Percentiles rank a stretch among this genome's conserved stretches.
phyloP scores from a whole-genome alignment of 768 basidiomycete genomes.

The Lactifluus echinatus region DNA sequence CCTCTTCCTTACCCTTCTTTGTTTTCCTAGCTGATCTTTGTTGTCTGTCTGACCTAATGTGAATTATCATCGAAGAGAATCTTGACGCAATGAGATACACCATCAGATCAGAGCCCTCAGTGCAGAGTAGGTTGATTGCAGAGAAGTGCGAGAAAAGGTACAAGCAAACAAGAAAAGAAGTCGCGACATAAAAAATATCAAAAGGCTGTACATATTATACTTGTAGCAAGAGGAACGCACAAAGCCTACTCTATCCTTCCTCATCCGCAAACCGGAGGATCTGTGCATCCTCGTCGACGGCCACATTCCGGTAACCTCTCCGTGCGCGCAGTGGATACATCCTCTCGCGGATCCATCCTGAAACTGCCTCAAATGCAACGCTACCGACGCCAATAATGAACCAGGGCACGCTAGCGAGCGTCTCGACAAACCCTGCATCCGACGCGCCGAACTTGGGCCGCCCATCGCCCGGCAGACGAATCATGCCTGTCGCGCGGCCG shows the following conservation, averaged over 20 bases:
- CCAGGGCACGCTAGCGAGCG: constrained; percentile 84
- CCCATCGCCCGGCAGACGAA: constrained; percentile 58
- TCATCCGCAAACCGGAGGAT: constrained; percentile 82
- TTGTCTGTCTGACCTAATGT: neutral
- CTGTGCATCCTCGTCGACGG: constrained; percentile 85
- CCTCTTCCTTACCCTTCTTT: neutral
- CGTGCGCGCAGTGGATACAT: constrained; percentile 37
- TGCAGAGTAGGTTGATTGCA: neutral
- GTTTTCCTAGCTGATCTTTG: neutral
- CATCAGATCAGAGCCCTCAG: too few species aligned
- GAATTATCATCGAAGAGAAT: neutral
- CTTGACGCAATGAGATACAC: too few species aligned
- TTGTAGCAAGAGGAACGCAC: neutral
- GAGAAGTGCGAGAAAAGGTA: neutral
- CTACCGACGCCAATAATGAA: constrained; percentile 74
- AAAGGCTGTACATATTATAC: neutral
- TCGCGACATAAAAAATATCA: neutral
- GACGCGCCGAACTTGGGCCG: constrained; percentile 29
- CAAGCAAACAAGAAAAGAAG: neutral
- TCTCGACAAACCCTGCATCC: constrained; percentile 49
- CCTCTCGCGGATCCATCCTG: constrained; percentile 36
- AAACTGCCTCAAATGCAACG: constrained; percentile 61
- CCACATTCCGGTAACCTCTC: constrained; percentile 60
- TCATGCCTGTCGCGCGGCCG: constrained; percentile 66
- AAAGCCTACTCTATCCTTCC: constrained; percentile 24